Conservation (phyloP, 768 basidiomycete species). For the Amanita muscaria region DNA sequence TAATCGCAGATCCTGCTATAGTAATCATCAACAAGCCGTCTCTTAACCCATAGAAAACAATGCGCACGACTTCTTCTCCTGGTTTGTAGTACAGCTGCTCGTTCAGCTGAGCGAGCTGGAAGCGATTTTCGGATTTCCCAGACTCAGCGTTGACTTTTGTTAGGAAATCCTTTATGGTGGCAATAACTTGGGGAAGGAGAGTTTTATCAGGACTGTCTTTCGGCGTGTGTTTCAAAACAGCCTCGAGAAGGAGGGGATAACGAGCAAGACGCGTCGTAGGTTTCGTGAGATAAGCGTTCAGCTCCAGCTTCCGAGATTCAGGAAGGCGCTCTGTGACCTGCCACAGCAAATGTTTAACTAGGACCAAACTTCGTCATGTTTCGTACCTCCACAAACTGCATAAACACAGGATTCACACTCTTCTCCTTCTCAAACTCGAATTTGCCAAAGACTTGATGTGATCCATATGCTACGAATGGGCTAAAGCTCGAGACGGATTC, state of each 20-base stretch:
- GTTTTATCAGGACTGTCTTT: conserved; percentile 85
- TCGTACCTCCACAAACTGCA: conserved; percentile 89
- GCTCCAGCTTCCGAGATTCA: conserved; percentile 91
- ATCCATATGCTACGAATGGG: conserved; percentile 92
- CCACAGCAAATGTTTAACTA: neutral
- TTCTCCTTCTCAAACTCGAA: conserved; percentile 99
- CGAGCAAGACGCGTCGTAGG: conserved; percentile 96
- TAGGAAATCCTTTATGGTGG: conserved; percentile 74
- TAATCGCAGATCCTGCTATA: conserved; percentile 67
- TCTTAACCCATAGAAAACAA: neutral
- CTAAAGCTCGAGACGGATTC: conserved; percentile 82
- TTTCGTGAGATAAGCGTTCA: conserved; percentile 97
- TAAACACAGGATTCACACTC: conserved; percentile 83
- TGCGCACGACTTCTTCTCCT: conserved; percentile 74
- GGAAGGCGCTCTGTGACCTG: conserved; percentile 87
- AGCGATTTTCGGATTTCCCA: conserved; percentile 92
- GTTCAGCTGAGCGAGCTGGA: conserved; percentile 90
- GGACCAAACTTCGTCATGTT: neutral
- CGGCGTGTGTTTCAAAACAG: conserved; percentile 85
- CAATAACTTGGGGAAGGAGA: conserved; percentile 66
- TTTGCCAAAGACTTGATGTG: conserved; percentile 96
- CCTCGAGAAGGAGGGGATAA: conserved; percentile 89
- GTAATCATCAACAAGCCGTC: neutral
- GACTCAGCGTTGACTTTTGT: conserved; percentile 86
- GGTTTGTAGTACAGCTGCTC: conserved; percentile 85